Evolutionary conservation across 1,284 basidiomycete genomes (phyloP).

Genomic region (Trichosporon sp.): DNA sequence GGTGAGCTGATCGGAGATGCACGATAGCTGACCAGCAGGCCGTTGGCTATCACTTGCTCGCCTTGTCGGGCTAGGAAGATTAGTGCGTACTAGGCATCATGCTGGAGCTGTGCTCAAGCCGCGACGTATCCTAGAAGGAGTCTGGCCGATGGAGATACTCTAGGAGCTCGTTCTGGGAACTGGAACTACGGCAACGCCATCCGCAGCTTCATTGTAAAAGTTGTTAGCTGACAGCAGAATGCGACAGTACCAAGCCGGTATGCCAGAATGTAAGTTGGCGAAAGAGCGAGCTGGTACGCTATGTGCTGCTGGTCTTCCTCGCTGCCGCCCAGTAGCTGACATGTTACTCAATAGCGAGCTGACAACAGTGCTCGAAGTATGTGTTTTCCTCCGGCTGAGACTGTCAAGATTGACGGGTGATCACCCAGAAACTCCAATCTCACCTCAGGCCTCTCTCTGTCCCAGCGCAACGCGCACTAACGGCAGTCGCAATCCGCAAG

Average conservation of each 20-base stretch:
- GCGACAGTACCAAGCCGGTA: slow-evolving; percentile 44
- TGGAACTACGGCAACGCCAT: too few species aligned
- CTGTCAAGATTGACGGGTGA: not conserved
- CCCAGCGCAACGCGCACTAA: not conserved
- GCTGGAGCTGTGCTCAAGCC: too few species aligned
- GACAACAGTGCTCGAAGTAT: slow-evolving; percentile 34
- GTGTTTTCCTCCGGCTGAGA: not conserved
- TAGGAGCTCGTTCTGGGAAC: too few species aligned
- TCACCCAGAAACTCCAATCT: too few species aligned
- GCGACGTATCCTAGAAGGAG: too few species aligned
- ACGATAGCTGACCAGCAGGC: slow-evolving; percentile 4
- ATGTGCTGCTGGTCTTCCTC: too few species aligned
- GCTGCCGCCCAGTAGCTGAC: not conserved
- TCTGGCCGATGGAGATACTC: not conserved
- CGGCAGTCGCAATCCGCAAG: slow-evolving; percentile 28
- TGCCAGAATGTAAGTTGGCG: slow-evolving; percentile 27
- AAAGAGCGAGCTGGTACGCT: too few species aligned
- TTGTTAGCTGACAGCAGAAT: slow-evolving; percentile 19
- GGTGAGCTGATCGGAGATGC: not conserved
- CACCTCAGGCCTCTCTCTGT: too few species aligned
- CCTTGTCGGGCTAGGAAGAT: slow-evolving; percentile 20
- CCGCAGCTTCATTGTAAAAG: too few species aligned
- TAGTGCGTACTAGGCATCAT: too few species aligned
- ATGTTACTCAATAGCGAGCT: not conserved
- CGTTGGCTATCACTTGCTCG: slow-evolving; percentile 20